Percentiles rank a stretch among this genome's conserved stretches.
Evolutionary conservation across 441 rosid genomes (phyloP).

Genomic region (Manihot esculenta): DNA sequence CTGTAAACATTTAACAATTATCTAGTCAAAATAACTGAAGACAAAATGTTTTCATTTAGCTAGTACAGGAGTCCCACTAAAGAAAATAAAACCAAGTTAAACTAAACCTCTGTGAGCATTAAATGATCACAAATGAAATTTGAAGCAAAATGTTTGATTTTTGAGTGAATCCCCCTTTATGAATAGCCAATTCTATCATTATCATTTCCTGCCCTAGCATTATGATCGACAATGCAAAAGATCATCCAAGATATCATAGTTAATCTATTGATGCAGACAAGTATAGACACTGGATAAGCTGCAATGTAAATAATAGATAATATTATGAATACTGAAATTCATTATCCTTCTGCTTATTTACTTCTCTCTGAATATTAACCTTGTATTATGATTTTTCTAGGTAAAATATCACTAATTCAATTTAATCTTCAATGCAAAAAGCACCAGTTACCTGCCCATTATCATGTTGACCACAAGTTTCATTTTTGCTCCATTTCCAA

Average conservation of each 20-base stretch:
- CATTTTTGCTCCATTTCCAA: conserved; percentile 96
- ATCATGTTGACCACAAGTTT: conserved; percentile 94
- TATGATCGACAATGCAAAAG: neutral
- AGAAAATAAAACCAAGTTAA: too few relatives aligned
- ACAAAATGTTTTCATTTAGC: neutral
- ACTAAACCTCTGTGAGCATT: neutral
- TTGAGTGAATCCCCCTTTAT: neutral
- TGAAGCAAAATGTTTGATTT: neutral
- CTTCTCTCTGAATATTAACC: too few relatives aligned
- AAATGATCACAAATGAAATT: neutral
- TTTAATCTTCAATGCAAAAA: neutral
- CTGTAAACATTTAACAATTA: neutral
- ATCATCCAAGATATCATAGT: neutral
- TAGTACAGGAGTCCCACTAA: neutral
- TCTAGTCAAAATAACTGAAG: neutral
- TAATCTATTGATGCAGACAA: neutral
- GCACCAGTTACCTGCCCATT: conserved; percentile 77
- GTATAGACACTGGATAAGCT: neutral
- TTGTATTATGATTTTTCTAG: too few relatives aligned
- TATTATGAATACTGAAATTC: neutral
- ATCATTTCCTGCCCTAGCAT: too few relatives aligned
- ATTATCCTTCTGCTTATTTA: neutral
- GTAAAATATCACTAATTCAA: neutral
- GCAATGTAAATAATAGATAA: neutral
- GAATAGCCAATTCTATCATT: too few relatives aligned